These are phyloP conservation scores for Cytospora schulzeri DNA, from an alignment of 2,329 filamentous ascomycete genomes.

Conservation along the genomic window DNA sequence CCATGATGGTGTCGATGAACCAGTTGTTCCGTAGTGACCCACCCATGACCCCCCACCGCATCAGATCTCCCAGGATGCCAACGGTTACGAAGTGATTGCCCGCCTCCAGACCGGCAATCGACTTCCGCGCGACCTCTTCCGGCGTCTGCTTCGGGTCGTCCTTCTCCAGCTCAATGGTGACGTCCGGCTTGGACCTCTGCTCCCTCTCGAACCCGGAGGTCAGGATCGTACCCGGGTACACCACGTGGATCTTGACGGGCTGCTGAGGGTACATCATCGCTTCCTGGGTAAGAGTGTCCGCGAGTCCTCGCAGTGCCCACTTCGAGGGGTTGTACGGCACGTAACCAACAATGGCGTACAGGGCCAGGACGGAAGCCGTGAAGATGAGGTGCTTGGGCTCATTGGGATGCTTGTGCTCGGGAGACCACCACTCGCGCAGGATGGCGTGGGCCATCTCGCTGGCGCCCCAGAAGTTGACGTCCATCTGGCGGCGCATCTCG, in stretches of 20 bases:
- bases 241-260: slow-evolving; percentile 73
- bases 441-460: slow-evolving; percentile 84
- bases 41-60: slow-evolving; percentile 65
- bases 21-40: slow-evolving; percentile 60
- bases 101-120: slow-evolving; percentile 74
- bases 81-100: slow-evolving; percentile 82
- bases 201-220: slow-evolving; percentile 76
- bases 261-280: slow-evolving; percentile 78
- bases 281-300: slow-evolving; percentile 83
- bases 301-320: slow-evolving; percentile 78
- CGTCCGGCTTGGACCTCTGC: slow-evolving; percentile 74
- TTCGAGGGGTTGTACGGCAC: slow-evolving; percentile 82
- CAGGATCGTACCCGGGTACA: slow-evolving; percentile 83
- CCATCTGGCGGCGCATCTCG: slow-evolving; percentile 77
- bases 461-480: slow-evolving; percentile 86
- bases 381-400: slow-evolving; percentile 79
- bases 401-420: slow-evolving; percentile 43
- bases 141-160: slow-evolving; percentile 79
- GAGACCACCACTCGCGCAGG: slow-evolving; percentile 71
- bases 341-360: slow-evolving; percentile 81
- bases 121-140: slow-evolving; percentile 70
- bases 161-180: slow-evolving; percentile 79
- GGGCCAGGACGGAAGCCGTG: slow-evolving; percentile 75
- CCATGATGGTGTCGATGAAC: slow-evolving; percentile 60
- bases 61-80: slow-evolving; percentile 68